Base-by-base conservation (phyloP, 306 rosid species). In the Prunus dulcis region DNA sequence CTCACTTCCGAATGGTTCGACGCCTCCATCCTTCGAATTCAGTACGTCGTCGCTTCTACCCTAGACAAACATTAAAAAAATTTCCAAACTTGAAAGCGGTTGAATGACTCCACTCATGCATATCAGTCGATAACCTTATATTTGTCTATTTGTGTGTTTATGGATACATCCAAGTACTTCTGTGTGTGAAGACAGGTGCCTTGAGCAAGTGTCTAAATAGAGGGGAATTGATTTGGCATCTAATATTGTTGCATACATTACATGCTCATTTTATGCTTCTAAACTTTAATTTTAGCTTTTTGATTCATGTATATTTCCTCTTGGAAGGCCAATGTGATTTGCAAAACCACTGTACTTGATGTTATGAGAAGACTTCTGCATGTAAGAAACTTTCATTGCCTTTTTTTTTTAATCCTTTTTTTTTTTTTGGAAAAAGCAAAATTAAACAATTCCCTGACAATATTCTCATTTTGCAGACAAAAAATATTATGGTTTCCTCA, bases 281-380 rank as follows among this genome's bases (percentile, higher is more conserved):
- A 64, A 69, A 73, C 14, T 68, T 69, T 27, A 67, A 50, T 49
- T 71, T 63, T 57, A 20, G 49, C 46, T 77, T 34, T 67, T 50
- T 60, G 32, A 76, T 79, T 67, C 46, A 67, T 43, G 19, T 74
- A 9, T 55, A 57, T 76, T 30, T 85, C 46, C 43, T 80, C 75
- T 72, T 84, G 58, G 82, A 87, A 95, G 98, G 97, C 97, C 46
- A 95, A 92, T 83, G 89, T 92, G 73, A 95, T 95, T 80, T 91
- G 98, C 57, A 92, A 95, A 87, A 95, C 98, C 83, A 95, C 98
- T 68, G 98, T 92, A 45, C 96, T 95, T 71, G 97, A 95, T 79
- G 98, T 95, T 74, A 92, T 95, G 98, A 88, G 97, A 87, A 89
- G 97, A 86, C 98, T 95, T 87, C 86, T 95, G 78, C 98, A 95